phyloP scores from a whole-genome alignment of 2,329 filamentous ascomycete genomes.

The Acrocalymma vagum region DNA sequence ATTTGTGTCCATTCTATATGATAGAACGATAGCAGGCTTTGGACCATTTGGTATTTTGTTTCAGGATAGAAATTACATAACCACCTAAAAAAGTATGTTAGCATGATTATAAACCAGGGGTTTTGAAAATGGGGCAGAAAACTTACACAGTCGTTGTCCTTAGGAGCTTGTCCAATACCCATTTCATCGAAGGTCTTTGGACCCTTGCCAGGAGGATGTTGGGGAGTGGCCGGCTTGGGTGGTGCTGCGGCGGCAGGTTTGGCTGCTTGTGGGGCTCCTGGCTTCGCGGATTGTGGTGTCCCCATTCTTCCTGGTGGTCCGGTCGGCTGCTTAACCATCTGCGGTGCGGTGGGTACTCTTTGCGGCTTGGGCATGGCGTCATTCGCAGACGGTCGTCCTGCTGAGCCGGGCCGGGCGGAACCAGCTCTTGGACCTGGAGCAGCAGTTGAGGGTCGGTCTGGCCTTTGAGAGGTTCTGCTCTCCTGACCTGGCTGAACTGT shows the following conservation, averaged over 20 bases:
- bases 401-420: slow-evolving; percentile 36
- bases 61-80: no score
- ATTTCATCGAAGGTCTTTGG: slow-evolving; percentile 98
- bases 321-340: background rate
- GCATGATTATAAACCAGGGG: no score
- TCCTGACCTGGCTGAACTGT: slow-evolving; percentile 45
- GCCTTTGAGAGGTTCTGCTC: slow-evolving; percentile 34
- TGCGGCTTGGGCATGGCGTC: slow-evolving; percentile 34
- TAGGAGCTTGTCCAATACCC: slow-evolving; percentile 86
- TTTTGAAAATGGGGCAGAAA: background rate
- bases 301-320: slow-evolving; percentile 29
- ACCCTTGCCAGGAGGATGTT: slow-evolving; percentile 68
- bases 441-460: slow-evolving; percentile 33
- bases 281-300: slow-evolving; percentile 24
- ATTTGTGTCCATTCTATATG: no score
- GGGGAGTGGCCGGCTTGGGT: slow-evolving; percentile 38
- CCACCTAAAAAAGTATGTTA: no score
- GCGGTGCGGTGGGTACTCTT: slow-evolving; percentile 17
- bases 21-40: no score
- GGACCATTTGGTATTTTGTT: no score
- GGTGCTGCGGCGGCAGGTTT: slow-evolving; percentile 33
- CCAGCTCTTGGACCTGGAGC: slow-evolving; percentile 23
- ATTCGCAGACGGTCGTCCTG: slow-evolving; percentile 37
- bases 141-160: slow-evolving; percentile 90
- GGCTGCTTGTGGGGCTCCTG: slow-evolving; percentile 22